These are phyloP conservation scores for Monascus purpureus DNA, from an alignment of 495 filamentous ascomycete species.

Conservation along the genomic window DNA sequence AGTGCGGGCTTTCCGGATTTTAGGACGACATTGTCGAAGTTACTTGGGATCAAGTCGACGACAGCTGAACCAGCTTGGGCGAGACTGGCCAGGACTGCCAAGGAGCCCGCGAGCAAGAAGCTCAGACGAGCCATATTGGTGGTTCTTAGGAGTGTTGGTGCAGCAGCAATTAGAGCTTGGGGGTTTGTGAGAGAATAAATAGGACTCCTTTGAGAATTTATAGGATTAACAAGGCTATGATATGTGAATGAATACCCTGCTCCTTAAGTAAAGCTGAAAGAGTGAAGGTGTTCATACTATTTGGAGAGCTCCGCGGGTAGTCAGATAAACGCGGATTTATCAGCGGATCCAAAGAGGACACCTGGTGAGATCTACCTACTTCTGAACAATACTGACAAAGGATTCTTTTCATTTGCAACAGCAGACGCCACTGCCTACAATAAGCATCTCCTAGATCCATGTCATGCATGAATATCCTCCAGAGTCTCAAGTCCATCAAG, in stretches of 20 bases:
- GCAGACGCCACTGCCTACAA: background rate
- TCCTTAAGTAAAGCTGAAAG: too few relatives aligned
- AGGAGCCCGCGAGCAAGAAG: slow-evolving; percentile 28
- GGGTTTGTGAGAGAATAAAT: background rate
- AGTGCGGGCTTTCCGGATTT: slow-evolving; percentile 89
- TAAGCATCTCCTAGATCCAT: too few relatives aligned
- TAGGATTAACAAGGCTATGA: background rate
- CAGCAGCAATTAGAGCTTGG: background rate
- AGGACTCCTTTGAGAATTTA: background rate
- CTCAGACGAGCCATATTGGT: slow-evolving; percentile 34
- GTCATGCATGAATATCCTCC: too few relatives aligned
- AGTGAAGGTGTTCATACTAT: too few relatives aligned
- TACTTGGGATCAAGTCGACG: slow-evolving; percentile 70
- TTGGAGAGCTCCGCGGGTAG: too few relatives aligned
- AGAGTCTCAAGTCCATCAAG: too few relatives aligned
- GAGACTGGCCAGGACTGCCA: slow-evolving; percentile 28
- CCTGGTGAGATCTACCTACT: slow-evolving; percentile 1
- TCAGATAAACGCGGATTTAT: slow-evolving; percentile 1
- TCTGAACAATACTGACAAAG: background rate
- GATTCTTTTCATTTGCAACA: background rate
- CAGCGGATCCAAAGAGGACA: slow-evolving; percentile 1
- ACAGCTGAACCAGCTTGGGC: slow-evolving; percentile 41
- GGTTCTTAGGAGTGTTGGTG: background rate
- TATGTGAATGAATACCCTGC: too few relatives aligned
- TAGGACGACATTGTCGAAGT: slow-evolving; percentile 83